Base-by-base conservation (phyloP, 2,329 filamentous ascomycete species). In the Microdochium paspali region DNA sequence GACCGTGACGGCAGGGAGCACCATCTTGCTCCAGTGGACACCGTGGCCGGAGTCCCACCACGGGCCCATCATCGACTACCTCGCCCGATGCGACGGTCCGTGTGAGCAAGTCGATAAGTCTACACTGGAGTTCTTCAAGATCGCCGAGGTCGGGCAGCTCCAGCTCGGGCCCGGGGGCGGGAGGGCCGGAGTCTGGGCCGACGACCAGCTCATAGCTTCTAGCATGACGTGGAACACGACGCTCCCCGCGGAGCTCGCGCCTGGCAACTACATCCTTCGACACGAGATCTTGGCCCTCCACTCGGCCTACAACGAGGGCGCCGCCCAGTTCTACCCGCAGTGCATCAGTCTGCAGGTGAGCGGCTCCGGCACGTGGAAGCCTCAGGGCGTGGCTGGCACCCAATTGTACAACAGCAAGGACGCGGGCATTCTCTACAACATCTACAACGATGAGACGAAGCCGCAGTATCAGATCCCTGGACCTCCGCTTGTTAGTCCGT, bases 51-150 rank as follows among this genome's bases (percentile, higher is more conserved):
- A 74, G 10, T 74, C 71, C 47, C 73, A 87, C 66, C 49, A 59
- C 42, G 63, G 63, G 3, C 63, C 62, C 10, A 54, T 66, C 18
- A 54, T 66, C 26, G 60, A 62, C 51, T 65, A 65, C 50, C 55
- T 67, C n/a, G 64, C 63, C 30, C 56, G 54, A 44, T 66, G 62
- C 54, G 53, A 57, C 23, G 58, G 54, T 2, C 54, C 61, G 25
- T 65, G 60, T 50, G 46, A 54, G 28, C 50, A 49, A 20, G 61
- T 61, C 23, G 57, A 62, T 47, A 61, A 62, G 4, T 83, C 84
- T 3, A 90, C 95, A 63, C 66, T 90, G 46, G 77, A 86, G 50
- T 79, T 95, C 32, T 94, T 95, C 72, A 79, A 79, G 54, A 80
- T 83, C 51, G 88, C 87, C 46, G 82, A 86, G 49, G 69, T 77